Evolutionary conservation across 345 rosid species (phyloP), one percentile per base, ranked within the genome.

Genomic region (Salix purpurea): DNA sequence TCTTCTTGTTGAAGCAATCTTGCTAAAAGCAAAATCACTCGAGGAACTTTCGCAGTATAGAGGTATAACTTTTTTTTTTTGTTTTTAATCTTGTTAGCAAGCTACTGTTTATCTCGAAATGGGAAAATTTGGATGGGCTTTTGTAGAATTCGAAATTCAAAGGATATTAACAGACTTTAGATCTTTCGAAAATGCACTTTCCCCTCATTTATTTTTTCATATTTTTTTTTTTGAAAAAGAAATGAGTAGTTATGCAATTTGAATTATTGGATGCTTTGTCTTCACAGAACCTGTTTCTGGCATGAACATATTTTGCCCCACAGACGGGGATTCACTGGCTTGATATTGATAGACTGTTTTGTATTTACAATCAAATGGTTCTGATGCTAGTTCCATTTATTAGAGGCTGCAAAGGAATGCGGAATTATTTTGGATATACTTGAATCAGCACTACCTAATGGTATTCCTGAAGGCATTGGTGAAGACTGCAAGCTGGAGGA

Each of bases 351-450:
- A 26, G 56, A 14, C 26, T n/a, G 74, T 28, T 46, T 6, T 50
- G 16, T 39, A 4, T 69, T 69, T 50, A 19, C 19, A 40, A 70
- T 48, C 50, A 74, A 68, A 21, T 44, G 64, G 65, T 71, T 74
- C 74, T 87, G 72, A 66, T 81, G 30, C 76, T 76, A 76, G n/a
- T 39, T 71, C 83, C 74, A 70, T 82, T 82, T 67, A 79, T 70
- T 86, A 96, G 99, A 91, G 83, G 98, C 97, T 85, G 99, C 96
- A 28, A 90, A 87, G 85, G 97, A 94, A 84, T 94, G 99, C 86
- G 86, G 87, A 71, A 76, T 87, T 68, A 91, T 94, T 36, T 65
- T 94, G 79, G 94, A 91, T 48, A 80, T 85, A 28, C 88, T 91
- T 78, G 99, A 92, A 82, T 81, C 93, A 69, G 93, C 93, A 24